Base-by-base conservation (phyloP, 257 asterid genomes). In the Coffea canephora region DNA sequence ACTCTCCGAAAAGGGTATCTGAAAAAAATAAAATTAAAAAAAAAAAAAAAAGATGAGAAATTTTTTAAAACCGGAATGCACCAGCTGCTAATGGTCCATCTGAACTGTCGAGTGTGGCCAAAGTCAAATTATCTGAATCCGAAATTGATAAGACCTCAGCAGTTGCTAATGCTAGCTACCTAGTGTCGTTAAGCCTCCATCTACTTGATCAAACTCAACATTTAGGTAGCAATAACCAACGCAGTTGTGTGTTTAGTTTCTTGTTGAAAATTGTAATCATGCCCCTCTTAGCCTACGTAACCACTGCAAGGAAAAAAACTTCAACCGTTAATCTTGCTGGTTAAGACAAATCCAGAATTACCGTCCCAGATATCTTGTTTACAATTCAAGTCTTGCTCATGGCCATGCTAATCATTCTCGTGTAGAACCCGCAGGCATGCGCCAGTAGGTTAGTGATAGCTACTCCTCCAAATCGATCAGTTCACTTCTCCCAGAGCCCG, bases 351-450 rank as follows among this genome's bases (percentile, higher is more conserved):
- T n/a, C 1, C 13, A 59, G 25, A 50, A 59, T 71, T 54, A 43
- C 43, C 79, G 65, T 49, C 73, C 11, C 5, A 7, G 50, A 36
- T 39, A 6, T 69, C 46, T 79, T 57, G 71, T 81, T 80, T 75
- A 69, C 21, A 67, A 66, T 66, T 39, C 19, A 75, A 75, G 83
- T 68, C 69, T 80, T 55, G 71, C 14, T 39, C 55, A 69, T 76
- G 73, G 80, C 84, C 80, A 76, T 76, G 84, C 73, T 76, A 81
- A 69, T 75, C 57, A 75, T 45, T 76, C 50, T 76, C 77, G 45
- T 43, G 77, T 62, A 66, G 50, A 80, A 74, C 62, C 69, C 54
- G 52, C 62, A n/a, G 12, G 8, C 62, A 49, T 77, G 48, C 31
- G 1, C 70, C 69, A 61, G 79, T 80, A 80, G 83, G 83, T 80